Percentiles rank a stretch among this genome's conserved stretches.
Conservation (phyloP, 31 red algal species). For the Porphyra umbilicalis region DNA sequence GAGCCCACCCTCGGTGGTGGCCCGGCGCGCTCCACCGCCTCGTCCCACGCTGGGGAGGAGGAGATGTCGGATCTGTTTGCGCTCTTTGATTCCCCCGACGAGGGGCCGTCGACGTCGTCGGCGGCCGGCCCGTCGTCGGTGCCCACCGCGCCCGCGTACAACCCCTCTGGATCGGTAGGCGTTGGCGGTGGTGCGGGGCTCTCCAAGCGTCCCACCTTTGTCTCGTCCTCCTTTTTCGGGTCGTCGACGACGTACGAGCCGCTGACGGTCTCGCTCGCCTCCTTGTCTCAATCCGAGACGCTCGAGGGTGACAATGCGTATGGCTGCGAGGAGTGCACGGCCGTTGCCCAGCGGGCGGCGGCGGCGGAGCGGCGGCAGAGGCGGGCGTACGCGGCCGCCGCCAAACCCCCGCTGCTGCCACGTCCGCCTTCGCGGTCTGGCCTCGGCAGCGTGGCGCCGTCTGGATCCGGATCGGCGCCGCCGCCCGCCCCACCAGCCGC, state of each 20-base stretch:
- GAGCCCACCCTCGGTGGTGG: not conserved
- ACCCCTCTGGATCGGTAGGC: not conserved
- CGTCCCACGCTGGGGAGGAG: not conserved
- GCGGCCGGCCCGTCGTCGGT: not conserved
- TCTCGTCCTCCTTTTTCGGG: not conserved
- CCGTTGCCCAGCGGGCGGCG: not conserved
- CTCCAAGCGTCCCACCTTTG: not conserved
- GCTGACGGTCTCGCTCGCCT: slow-evolving; percentile 30
- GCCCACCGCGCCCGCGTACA: not conserved
- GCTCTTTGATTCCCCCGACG: not conserved
- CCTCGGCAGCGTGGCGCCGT: not conserved
- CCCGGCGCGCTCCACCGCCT: not conserved
- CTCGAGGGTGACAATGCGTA: slow-evolving; percentile 77
- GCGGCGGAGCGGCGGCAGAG: not conserved
- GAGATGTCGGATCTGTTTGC: not conserved
- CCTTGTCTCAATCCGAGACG: slow-evolving; percentile 43
- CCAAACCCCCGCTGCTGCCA: not conserved
- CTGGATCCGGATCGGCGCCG: not conserved
- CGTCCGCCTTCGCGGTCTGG: not conserved
- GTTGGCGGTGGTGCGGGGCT: not conserved
- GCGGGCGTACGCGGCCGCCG: not conserved
- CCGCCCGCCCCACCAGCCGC: not conserved
- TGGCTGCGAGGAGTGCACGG: slow-evolving; percentile 56
- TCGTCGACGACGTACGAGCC: slow-evolving; percentile 15
- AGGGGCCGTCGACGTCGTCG: not conserved